Base-by-base conservation (phyloP, 176 grass and related monocot species). In the Zoysia japonica region DNA sequence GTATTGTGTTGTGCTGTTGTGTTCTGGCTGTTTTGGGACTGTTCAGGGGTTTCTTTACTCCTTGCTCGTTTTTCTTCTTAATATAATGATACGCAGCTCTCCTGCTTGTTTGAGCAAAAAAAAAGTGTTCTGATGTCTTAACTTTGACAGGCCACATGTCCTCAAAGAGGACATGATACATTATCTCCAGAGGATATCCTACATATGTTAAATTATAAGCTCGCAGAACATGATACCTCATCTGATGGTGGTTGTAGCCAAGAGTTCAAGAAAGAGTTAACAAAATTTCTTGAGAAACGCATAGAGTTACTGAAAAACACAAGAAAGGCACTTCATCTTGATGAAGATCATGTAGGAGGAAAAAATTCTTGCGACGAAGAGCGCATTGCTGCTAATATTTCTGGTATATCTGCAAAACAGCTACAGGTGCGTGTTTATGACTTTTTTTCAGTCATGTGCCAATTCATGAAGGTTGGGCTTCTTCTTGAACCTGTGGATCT, bases 391-490 rank as follows among this genome's bases (percentile, higher is more conserved):
- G 89, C 94, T 75, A 97, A 92, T 83, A 89, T 94, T 77, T 97
- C 89, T 88, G 94, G 94, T 64, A 92, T 97, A 78, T 88, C 89
- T 84, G 72, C 65, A 54, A 97, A 88, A 49, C 94, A 97, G 88
- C 85, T 97, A n/a, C 62, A 97, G 94, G 94, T 94, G 72, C 59
- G 72, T 71, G 72, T 74, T 53, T 78, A 84, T 83, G 50, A 62
- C 51, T 49, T 67, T 73, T 78, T 83, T 48, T 57, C 6, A 57
- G 17, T 8, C 54, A 39, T 52, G 47, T 72, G 11, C 17, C 66
- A 20, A 16, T 68, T 44, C n/a, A 3, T 47, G 17, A 47, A 68
- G 44, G 44, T 69, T 9, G 17, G 47, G 8, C 17, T 47, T 61
- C 41, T 44, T 76, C 42, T 43, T 40, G 15, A 54, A 39, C 35